Percentiles rank a stretch among this genome's conserved stretches.
These are phyloP conservation scores for Tilletia setariae DNA, from an alignment of 1,284 basidiomycete species.

Conservation along the genomic window DNA sequence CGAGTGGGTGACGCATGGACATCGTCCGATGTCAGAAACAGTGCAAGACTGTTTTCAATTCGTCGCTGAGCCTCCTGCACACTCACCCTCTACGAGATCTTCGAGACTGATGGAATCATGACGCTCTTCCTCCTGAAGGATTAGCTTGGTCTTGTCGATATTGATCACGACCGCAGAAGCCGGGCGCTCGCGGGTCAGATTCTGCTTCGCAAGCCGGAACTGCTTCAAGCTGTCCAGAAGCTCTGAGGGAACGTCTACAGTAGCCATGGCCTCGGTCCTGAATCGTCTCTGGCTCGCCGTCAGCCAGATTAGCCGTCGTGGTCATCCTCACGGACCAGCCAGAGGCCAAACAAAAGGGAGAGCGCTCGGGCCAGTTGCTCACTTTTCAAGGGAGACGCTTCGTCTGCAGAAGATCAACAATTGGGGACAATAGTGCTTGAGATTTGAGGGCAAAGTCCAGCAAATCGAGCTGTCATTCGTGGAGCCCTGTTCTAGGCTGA, in stretches of 20 bases:
- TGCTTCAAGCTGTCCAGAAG: conserved; percentile 30
- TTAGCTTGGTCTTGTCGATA: conserved; percentile 44
- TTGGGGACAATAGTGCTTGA: too few species aligned
- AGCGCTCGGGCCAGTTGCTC: too few species aligned
- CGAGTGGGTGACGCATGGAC: too few species aligned
- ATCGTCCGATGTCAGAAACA: background rate
- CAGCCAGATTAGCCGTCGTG: too few species aligned
- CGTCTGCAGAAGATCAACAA: too few species aligned
- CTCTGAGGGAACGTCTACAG: conserved; percentile 42
- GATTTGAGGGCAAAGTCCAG: too few species aligned
- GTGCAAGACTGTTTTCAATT: background rate
- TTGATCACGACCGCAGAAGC: conserved; percentile 41
- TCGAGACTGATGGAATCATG: conserved; percentile 31
- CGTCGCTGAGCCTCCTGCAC: too few species aligned
- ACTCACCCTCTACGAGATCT: conserved; percentile 43
- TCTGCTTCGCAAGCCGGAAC: conserved; percentile 38
- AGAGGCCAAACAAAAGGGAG: too few species aligned
- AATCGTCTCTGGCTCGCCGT: background rate
- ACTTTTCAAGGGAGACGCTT: too few species aligned
- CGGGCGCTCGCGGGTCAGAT: conserved; percentile 15
- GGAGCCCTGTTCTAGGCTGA: too few species aligned
- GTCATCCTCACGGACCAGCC: too few species aligned
- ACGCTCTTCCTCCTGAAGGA: conserved; percentile 45
- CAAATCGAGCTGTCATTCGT: too few species aligned
- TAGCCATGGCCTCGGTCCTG: conserved; percentile 23